phyloP scores from a whole-genome alignment of 768 basidiomycete genomes.

The Paxillus ammoniavirescens region DNA sequence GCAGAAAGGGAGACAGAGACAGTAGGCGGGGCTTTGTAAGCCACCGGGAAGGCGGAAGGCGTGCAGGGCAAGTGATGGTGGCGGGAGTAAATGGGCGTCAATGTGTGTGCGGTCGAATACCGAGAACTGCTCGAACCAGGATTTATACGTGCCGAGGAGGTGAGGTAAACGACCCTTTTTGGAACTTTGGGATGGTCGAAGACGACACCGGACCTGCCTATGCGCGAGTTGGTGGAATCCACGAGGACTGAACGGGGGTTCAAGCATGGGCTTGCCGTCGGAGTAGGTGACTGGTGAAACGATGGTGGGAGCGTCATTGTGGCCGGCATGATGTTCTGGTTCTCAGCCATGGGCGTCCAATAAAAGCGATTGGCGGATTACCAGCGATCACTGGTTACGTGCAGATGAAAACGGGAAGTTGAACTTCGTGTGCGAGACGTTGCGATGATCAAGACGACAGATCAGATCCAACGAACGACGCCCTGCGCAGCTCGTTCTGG shows the following conservation, averaged over 20 bases:
- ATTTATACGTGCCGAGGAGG: conserved; percentile 16
- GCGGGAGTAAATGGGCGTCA: conserved; percentile 4
- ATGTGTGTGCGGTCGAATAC: background rate
- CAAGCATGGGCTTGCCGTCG: background rate
- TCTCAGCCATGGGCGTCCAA: conserved; percentile 7
- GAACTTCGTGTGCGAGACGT: conserved; percentile 11
- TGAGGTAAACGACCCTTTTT: conserved; percentile 16
- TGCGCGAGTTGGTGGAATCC: conserved; percentile 16
- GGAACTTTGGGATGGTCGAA: background rate
- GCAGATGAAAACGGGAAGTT: conserved; percentile 7
- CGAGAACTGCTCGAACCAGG: conserved; percentile 10
- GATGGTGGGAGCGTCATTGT: conserved; percentile 7
- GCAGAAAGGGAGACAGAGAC: conserved; percentile 39
- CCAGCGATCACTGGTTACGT: conserved; percentile 9
- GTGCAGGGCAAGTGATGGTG: conserved; percentile 3
- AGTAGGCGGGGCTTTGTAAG: conserved; percentile 37
- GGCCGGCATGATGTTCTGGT: conserved; percentile 16
- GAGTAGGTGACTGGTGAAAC: background rate
- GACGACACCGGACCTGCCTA: background rate
- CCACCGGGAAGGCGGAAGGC: conserved; percentile 18
- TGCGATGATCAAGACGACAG: conserved; percentile 21
- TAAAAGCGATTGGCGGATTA: conserved; percentile 4
- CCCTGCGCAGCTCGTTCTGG: conserved; percentile 28
- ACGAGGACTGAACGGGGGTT: conserved; percentile 19
- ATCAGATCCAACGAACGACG: conserved; percentile 25